Base-by-base conservation (phyloP, 805 yeast genomes). In the Kluyveromyces dobzhanskii region DNA sequence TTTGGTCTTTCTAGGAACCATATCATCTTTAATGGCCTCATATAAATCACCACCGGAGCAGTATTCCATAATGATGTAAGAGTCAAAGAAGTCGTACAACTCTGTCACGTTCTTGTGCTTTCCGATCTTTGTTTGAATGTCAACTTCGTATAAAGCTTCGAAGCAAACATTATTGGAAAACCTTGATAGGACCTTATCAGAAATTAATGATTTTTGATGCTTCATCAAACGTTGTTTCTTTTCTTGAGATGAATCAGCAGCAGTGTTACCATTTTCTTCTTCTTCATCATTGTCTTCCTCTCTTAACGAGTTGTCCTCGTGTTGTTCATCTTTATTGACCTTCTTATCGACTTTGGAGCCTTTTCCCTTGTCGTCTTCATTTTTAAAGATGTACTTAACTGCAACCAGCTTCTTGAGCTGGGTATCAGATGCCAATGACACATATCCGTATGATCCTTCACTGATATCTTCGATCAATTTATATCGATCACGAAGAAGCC, bases 401-500 rank as follows among this genome's bases (percentile, higher is more conserved):
- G 97, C 97, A 21, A 84, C 94, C 35, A 83, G 62, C 40, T 67
- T 64, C 28, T 66, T 61, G 18, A 70, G 68, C 17, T 50, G 47
- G 3, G 61, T 49, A 58, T 90, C 95, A 51, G 77, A 78, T 8
- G 95, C 97, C 18, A 90, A 69, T 2, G 94, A 78, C 7, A 90
- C 97, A 34, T 83, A 73, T 37, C 97, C 97, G 60, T 85, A 90
- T 0, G 97, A 85, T 23, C 97, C 97, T 59, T 85, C 88, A 54
- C 88, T 85, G 43, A 90, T 75, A 54, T 79, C 85, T 42, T 75
- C 77, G 17, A 86, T 69, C 49, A 80, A 80, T 42, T 67, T 64
- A 63, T 86, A 90, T 40, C 83, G 67, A 39, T 68, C 68, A 43
- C 78, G 71, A 41, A 85, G 65, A 32, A 82, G 66, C 14, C 66